Conservation (phyloP, 208 protist genomes). For the Acanthamoeba sp. region DNA sequence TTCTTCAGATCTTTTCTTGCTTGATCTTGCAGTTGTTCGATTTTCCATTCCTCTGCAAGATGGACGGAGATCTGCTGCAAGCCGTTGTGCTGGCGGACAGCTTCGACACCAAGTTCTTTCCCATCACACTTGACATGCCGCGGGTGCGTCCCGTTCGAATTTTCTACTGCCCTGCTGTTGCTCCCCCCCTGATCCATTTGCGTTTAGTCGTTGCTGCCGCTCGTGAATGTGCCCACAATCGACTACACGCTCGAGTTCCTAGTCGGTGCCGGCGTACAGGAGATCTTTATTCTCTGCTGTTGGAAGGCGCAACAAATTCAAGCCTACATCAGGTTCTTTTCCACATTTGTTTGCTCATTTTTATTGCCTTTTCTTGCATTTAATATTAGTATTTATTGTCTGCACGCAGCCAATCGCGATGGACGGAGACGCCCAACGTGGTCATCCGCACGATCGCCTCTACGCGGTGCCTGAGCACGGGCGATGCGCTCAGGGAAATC, state of each 20-base stretch:
- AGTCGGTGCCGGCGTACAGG: conserved; percentile 84
- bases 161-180: background rate
- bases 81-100: conserved; percentile 89
- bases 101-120: conserved; percentile 86
- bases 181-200: background rate
- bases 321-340: conserved; percentile 80
- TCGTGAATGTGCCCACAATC: conserved; percentile 88
- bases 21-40: background rate
- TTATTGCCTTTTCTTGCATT: background rate
- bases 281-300: conserved; percentile 88
- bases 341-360: background rate
- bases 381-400: background rate
- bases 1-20: background rate
- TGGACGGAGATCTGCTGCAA: conserved; percentile 79
- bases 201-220: conserved; percentile 85
- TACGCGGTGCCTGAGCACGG: conserved; percentile 44
- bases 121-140: conserved; percentile 87
- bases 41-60: background rate
- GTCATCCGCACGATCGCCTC: conserved; percentile 42
- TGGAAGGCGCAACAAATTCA: conserved; percentile 84
- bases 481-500: conserved; percentile 82
- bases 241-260: conserved; percentile 92
- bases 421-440: conserved; percentile 54
- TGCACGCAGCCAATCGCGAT: conserved; percentile 63
- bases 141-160: conserved; percentile 75